A percentile compares a stretch with the other conserved stretches of the same genome.
Conservation (phyloP, 176 grass and related monocot genomes). For the Otatea glauca region DNA sequence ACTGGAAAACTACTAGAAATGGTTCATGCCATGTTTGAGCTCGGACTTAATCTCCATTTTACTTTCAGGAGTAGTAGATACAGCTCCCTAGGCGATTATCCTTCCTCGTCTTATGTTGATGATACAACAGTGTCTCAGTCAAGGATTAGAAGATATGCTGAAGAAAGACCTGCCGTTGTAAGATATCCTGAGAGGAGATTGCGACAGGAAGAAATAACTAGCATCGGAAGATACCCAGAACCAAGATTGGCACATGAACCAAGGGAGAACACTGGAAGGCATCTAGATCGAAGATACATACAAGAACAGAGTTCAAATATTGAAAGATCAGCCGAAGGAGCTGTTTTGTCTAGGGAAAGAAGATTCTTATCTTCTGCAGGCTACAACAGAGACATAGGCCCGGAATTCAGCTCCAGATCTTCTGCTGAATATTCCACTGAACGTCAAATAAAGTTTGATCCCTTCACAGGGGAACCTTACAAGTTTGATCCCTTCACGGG, state of each 20-base stretch:
- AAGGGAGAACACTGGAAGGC: conserved; percentile 40
- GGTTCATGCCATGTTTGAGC: conserved; percentile 33
- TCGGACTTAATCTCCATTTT: conserved; percentile 24
- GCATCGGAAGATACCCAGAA: conserved; percentile 28
- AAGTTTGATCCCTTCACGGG: conserved; percentile 90
- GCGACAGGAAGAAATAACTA: conserved; percentile 21
- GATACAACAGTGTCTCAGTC: conserved; percentile 48
- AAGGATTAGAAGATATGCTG: conserved; percentile 50
- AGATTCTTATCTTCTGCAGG: conserved; percentile 38
- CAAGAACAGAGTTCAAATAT: conserved; percentile 36
- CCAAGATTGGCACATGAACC: conserved; percentile 40
- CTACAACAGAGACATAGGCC: conserved; percentile 35
- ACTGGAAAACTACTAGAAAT: background rate
- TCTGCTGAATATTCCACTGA: conserved; percentile 52
- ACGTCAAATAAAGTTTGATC: conserved; percentile 67
- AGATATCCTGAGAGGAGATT: conserved; percentile 31
- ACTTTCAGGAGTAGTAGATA: conserved; percentile 60
- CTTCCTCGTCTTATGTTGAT: conserved; percentile 48
- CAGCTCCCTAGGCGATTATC: conserved; percentile 39
- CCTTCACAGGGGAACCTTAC: conserved; percentile 79
- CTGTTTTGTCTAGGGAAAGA: conserved; percentile 46
- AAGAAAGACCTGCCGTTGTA: conserved; percentile 35
- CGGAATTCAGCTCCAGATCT: conserved; percentile 37
- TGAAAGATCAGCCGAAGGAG: conserved; percentile 46
- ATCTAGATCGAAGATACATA: conserved; percentile 44